Evolutionary conservation across 2,329 filamentous ascomycete species (phyloP), one percentile per base, ranked within the genome.

Genomic region (Colletotrichum spaethianum): DNA sequence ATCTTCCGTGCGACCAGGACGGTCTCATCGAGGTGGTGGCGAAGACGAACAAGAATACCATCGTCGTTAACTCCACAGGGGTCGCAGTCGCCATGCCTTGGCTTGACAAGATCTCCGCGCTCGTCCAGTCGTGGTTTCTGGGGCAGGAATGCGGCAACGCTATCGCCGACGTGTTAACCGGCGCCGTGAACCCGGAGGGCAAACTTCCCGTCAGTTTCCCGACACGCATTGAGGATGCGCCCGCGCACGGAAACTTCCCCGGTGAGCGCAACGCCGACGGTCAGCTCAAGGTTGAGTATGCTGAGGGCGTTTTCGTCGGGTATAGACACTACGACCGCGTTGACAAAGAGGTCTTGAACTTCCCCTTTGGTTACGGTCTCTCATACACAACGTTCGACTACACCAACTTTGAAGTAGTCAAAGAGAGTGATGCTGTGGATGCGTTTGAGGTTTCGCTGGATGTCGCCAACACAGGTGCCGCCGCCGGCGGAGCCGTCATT

Each of bases 131-230:
- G n/a, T 93, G 91, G 91, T 93, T 92, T 77, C 89, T 90, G 67
- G 91, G 92, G 6, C 91, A 93, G 76, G 92, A 93, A 80, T 88
- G 88, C 46, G 92, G 91, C 3, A 92, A 93, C 75, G 90, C 90
- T 1, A 89, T 93, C 72, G 90, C 89, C 4, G 91, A 93, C 75
- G 88, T 93, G 2, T 82, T 93, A 20, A 90, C 91, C 61, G 92
- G 91, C 57, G 85, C 88, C 55, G 85, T 89, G 63, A 93, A 91
- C 75, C 91, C 92, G 1, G 89, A 89, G 72, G 91, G 89, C 1
- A 92, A 91, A 75, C 82, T 93, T 1, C 89, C 90, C 0, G 83
- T 91, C 44, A 91, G 86, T 1, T 93, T 92, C 81, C 92, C 92
- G 1, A 84, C 83, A 64, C 82, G 80, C 26, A 78, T 90, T 5